Percentiles rank a stretch among this genome's conserved stretches.
Conservation (phyloP, 2,329 filamentous ascomycete species). For the Colletotrichum musicola region DNA sequence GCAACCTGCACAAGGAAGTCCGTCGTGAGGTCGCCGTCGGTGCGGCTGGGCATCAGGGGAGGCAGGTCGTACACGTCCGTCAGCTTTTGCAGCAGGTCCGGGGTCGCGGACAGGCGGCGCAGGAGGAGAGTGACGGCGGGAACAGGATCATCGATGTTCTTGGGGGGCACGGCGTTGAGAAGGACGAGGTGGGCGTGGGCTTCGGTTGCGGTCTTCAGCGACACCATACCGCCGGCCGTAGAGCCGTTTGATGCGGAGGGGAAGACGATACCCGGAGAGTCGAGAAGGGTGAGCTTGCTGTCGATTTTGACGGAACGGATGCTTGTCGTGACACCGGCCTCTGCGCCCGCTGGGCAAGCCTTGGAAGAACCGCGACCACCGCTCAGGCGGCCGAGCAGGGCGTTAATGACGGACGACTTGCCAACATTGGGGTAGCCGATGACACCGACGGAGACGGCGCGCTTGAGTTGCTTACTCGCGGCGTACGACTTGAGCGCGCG, state of each 20-base stretch:
- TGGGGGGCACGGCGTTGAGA: conserved; percentile 91
- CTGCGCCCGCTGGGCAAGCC: conserved; percentile 89
- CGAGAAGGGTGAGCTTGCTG: conserved; percentile 91
- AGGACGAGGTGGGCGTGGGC: conserved; percentile 88
- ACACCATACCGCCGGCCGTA: conserved; percentile 56
- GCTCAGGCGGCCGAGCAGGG: conserved; percentile 82
- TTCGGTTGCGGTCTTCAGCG: conserved; percentile 72
- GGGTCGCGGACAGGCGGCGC: conserved; percentile 79
- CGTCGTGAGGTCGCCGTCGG: conserved; percentile 80
- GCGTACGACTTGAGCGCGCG: conserved; percentile 91
- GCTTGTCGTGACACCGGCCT: conserved; percentile 91
- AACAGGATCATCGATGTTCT: conserved; percentile 92
- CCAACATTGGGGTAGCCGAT: conserved; percentile 97
- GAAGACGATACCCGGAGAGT: conserved; percentile 96
- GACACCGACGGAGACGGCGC: conserved; percentile 89
- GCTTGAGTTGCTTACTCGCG: conserved; percentile 85
- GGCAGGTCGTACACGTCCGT: conserved; percentile 87
- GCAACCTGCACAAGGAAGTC: conserved; percentile 97
- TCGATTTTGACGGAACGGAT: conserved; percentile 93
- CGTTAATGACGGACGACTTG: conserved; percentile 97
- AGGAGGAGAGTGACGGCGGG: conserved; percentile 90
- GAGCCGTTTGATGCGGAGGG: conserved; percentile 69
- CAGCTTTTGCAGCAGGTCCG: conserved; percentile 82
- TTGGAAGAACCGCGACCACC: conserved; percentile 70
- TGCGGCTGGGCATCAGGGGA: conserved; percentile 75